Conservation (phyloP, 257 asterid species). For the Phtheirospermum japonicum region DNA sequence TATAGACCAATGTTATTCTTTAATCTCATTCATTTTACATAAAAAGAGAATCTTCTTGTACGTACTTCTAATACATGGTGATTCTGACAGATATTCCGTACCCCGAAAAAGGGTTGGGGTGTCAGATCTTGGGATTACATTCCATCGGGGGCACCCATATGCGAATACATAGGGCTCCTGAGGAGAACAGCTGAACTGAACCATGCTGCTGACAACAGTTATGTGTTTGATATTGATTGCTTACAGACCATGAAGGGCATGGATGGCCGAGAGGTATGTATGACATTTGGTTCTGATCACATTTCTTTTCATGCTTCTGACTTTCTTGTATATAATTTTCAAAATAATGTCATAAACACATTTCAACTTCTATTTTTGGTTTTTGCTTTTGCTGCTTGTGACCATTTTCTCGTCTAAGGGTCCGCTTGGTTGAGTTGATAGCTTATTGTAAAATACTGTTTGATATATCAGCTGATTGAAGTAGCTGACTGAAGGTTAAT, state of each 20-base stretch:
- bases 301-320: neutral
- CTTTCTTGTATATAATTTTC: neutral
- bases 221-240: constrained; percentile 82
- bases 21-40: neutral
- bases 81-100: constrained; percentile 64
- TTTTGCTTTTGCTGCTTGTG: neutral
- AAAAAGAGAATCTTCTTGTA: neutral
- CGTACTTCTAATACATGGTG: constrained; percentile 8
- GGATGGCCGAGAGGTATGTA: constrained; percentile 78
- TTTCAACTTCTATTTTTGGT: neutral
- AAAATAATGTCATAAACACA: neutral
- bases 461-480: too few species aligned
- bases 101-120: constrained; percentile 89
- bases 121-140: constrained; percentile 88
- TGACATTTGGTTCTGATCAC: neutral
- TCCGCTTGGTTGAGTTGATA: too few species aligned
- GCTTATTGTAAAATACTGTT: too few species aligned
- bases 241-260: constrained; percentile 86
- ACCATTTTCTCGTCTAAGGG: too few species aligned
- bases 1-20: neutral
- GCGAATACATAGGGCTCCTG: constrained; percentile 76
- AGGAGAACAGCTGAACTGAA: constrained; percentile 51
- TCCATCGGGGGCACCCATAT: constrained; percentile 79
- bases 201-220: constrained; percentile 57
- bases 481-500: too few species aligned